Evolutionary conservation across 129 eudicot species (phyloP).

Genomic region (Pittosporum tobira): DNA sequence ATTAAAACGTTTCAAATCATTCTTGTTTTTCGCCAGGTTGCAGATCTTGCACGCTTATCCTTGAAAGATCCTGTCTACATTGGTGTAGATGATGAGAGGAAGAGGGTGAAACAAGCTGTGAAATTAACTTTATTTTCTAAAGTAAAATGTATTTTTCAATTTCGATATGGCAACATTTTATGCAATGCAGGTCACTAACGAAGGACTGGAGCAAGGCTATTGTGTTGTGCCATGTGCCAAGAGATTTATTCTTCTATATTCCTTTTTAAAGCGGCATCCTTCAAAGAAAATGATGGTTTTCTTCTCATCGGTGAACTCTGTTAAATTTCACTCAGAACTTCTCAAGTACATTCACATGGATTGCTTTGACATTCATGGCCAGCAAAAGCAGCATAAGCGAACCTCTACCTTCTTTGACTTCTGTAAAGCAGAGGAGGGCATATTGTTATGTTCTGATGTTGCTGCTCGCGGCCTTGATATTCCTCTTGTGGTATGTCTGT

Average conservation of each 20-base stretch:
- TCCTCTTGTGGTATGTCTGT: slow-evolving; percentile 47
- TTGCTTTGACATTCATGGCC: slow-evolving; percentile 50
- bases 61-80: slow-evolving; percentile 36
- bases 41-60: slow-evolving; percentile 53
- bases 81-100: slow-evolving; percentile 59
- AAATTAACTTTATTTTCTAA: background rate
- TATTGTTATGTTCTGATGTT: slow-evolving; percentile 55
- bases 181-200: slow-evolving; percentile 41
- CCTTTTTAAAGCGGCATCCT: slow-evolving; percentile 39
- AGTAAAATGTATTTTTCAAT: background rate
- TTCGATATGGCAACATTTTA: background rate
- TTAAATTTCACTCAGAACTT: slow-evolving; percentile 46
- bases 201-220: slow-evolving; percentile 60
- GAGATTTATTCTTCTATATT: slow-evolving; percentile 47
- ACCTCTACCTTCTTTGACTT: slow-evolving; percentile 47
- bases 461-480: slow-evolving; percentile 72
- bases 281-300: slow-evolving; percentile 60
- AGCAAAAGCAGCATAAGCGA: slow-evolving; percentile 49
- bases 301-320: slow-evolving; percentile 57
- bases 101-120: slow-evolving; percentile 21
- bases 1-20: background rate
- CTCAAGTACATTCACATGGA: slow-evolving; percentile 41
- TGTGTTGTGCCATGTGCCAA: slow-evolving; percentile 46
- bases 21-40: slow-evolving; percentile 27
- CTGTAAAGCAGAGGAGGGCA: slow-evolving; percentile 47